These are phyloP conservation scores for Danielia oregonensis DNA, from an alignment of 805 yeast genomes.

Conservation along the genomic window DNA sequence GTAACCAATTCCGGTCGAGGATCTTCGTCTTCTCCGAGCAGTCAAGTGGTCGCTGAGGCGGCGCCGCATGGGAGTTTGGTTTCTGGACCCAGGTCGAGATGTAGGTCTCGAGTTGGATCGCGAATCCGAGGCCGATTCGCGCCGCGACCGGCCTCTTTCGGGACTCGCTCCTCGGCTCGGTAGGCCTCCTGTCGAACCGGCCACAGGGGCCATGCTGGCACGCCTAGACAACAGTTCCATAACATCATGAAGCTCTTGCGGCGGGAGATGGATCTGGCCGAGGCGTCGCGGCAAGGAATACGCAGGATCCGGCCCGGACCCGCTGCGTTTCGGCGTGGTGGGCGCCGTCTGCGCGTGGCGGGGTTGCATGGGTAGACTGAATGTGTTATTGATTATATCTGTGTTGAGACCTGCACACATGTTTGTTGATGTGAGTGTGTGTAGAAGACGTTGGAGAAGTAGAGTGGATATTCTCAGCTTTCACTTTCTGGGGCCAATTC, in stretches of 20 bases:
- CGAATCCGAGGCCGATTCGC: not conserved
- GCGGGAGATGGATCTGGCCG: conserved; percentile 19
- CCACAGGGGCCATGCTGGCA: not conserved
- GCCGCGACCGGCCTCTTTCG: not conserved
- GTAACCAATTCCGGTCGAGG: conserved; percentile 18
- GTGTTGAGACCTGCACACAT: too few relatives aligned
- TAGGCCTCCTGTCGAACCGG: too few relatives aligned
- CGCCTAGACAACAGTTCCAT: conserved; percentile 5
- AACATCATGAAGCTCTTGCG: conserved; percentile 18
- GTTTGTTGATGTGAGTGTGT: too few relatives aligned
- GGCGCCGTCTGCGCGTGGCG: conserved; percentile 17
- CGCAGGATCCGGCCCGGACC: conserved; percentile 1
- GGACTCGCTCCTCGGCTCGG: too few relatives aligned
- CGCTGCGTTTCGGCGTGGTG: too few relatives aligned
- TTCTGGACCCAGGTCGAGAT: not conserved
- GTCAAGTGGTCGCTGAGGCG: conserved; percentile 12
- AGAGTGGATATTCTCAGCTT: too few relatives aligned
- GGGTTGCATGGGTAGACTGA: too few relatives aligned
- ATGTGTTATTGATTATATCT: too few relatives aligned
- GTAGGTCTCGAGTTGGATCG: not conserved
- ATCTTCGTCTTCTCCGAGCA: conserved; percentile 14
- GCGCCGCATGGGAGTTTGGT: not conserved
- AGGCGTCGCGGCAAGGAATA: too few relatives aligned
- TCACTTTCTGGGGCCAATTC: too few relatives aligned
- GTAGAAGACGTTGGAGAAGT: too few relatives aligned